Percentiles rank a stretch among this genome's conserved stretches.
phyloP scores from a whole-genome alignment of 2,329 filamentous ascomycete species.

The Ophiostoma populinum region DNA sequence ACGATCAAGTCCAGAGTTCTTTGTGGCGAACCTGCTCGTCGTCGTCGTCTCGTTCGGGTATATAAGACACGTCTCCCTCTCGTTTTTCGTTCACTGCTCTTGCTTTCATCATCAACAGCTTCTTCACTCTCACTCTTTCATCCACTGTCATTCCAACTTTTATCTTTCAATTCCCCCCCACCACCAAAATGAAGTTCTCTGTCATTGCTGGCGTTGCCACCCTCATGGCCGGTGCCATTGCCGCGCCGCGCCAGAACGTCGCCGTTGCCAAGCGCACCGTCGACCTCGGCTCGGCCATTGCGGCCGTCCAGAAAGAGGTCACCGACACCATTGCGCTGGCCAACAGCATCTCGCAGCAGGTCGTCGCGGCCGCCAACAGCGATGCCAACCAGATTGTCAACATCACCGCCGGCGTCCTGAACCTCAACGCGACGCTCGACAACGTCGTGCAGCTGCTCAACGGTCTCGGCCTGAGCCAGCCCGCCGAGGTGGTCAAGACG shows the following conservation, averaged over 20 bases:
- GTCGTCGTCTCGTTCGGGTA: no score
- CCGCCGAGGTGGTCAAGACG: neutral
- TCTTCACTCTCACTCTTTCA: conserved; percentile 2
- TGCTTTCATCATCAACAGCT: conserved; percentile 4
- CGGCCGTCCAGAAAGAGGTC: neutral
- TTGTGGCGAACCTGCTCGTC: no score
- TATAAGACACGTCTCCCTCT: conserved; percentile 1
- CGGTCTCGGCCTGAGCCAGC: neutral
- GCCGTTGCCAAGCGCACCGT: conserved; percentile 1
- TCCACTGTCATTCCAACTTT: neutral
- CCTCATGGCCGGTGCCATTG: conserved; percentile 5
- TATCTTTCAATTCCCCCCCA: neutral
- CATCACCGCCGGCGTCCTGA: conserved; percentile 1
- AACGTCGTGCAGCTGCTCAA: neutral
- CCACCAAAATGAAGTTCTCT: conserved; percentile 11
- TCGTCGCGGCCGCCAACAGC: neutral
- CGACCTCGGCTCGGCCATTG: neutral
- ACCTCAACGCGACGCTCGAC: neutral
- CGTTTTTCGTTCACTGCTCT: neutral
- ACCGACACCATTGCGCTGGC: neutral
- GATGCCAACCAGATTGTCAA: neutral
- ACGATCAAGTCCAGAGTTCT: no score
- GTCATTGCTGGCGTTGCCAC: conserved; percentile 3
- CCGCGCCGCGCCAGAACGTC: conserved; percentile 2
- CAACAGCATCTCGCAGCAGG: neutral